These are phyloP conservation scores for Exophiala sideris DNA, from an alignment of 2,329 filamentous ascomycete genomes.

Conservation along the genomic window DNA sequence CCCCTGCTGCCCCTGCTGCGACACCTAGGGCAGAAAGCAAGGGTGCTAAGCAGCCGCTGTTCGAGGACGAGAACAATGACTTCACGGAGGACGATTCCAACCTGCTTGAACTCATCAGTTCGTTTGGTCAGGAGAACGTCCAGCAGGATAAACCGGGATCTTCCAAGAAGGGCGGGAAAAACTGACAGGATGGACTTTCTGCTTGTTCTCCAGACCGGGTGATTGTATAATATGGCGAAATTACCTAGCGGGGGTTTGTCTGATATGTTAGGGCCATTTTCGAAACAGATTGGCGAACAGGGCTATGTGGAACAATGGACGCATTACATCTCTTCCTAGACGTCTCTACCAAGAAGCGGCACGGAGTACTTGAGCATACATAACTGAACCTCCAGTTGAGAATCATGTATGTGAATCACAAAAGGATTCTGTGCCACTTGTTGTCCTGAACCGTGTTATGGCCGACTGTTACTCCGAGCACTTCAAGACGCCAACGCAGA, in stretches of 20 bases:
- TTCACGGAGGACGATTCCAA: constrained; percentile 51
- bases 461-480: too few species aligned
- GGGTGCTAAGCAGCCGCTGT: constrained; percentile 33
- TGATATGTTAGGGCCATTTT: too few species aligned
- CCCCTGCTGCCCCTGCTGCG: background rate
- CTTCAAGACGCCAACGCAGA: too few species aligned
- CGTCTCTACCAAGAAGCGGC: too few species aligned
- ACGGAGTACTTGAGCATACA: too few species aligned
- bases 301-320: background rate
- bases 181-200: constrained; percentile 1
- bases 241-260: background rate
- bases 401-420: too few species aligned
- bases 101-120: constrained; percentile 57
- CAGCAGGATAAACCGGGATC: constrained; percentile 31
- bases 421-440: too few species aligned
- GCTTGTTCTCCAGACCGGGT: background rate
- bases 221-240: background rate
- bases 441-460: too few species aligned
- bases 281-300: too few species aligned
- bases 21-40: constrained; percentile 39
- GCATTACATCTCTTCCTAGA: background rate
- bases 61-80: constrained; percentile 47
- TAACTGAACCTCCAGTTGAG: too few species aligned
- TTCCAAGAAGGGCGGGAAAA: constrained; percentile 28
- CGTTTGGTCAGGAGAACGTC: constrained; percentile 41